phyloP scores from a whole-genome alignment of 2,329 filamentous ascomycete species.

The Xylaria sp. region DNA sequence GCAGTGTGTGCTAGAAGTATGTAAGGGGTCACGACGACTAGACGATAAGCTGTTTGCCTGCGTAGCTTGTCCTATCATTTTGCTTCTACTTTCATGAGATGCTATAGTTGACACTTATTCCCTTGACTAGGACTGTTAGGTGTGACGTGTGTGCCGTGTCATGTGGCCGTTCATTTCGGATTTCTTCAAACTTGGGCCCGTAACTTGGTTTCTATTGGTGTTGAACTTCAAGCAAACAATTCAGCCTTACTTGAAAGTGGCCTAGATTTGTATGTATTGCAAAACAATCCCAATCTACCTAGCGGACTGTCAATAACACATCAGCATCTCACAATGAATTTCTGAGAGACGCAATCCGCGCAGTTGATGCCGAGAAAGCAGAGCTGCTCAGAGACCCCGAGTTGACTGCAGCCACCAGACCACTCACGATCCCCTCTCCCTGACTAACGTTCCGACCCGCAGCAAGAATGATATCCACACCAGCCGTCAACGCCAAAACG shows the following conservation, averaged over 20 bases:
- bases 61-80: not conserved
- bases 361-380: conserved; percentile 26
- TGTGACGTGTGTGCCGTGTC: not conserved
- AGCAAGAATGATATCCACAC: conserved; percentile 31
- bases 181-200: not conserved
- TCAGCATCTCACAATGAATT: conserved; percentile 14
- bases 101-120: not conserved
- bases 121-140: not conserved
- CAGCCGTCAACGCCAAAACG: conserved; percentile 23
- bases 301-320: not conserved
- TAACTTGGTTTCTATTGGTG: not conserved
- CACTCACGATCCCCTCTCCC: conserved; percentile 22
- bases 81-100: not conserved
- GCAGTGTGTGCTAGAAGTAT: not conserved
- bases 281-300: not conserved
- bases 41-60: not conserved
- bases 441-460: conserved; percentile 25
- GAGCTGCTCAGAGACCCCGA: conserved; percentile 24
- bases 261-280: not conserved
- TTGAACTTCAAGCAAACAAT: too few relatives aligned
- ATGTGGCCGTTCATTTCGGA: not conserved
- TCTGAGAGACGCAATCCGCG: conserved; percentile 20
- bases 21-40: not conserved
- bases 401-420: conserved; percentile 26
- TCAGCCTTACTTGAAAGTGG: too few relatives aligned